Evolutionary conservation across 148 eudicot genomes (phyloP).

Genomic region (Camellia japonica): DNA sequence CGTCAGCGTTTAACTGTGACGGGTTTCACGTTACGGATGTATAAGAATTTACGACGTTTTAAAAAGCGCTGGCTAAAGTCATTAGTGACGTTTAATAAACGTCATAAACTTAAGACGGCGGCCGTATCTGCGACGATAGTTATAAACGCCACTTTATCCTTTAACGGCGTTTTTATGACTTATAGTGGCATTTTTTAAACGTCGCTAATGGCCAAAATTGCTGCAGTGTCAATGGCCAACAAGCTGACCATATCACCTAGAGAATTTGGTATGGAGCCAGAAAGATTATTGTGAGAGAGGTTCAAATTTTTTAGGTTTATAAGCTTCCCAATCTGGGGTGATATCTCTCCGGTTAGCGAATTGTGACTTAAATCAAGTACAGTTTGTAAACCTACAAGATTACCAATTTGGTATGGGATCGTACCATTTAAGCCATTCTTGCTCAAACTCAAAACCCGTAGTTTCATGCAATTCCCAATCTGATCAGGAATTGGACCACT

Average conservation of each 20-base stretch:
- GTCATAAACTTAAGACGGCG: too few relatives aligned
- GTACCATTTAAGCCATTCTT: conserved; percentile 13
- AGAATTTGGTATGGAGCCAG: conserved; percentile 27
- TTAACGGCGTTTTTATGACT: too few relatives aligned
- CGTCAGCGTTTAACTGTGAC: too few relatives aligned
- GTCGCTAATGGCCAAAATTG: too few relatives aligned
- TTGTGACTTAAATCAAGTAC: conserved; percentile 32
- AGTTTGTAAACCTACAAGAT: conserved; percentile 4
- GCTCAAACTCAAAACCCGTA: conserved; percentile 25
- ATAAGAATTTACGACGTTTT: too few relatives aligned
- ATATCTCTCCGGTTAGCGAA: conserved; percentile 20
- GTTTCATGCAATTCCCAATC: conserved; percentile 1
- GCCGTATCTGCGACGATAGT: too few relatives aligned
- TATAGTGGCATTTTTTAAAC: too few relatives aligned
- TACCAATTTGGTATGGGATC: conserved; percentile 13
- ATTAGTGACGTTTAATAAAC: too few relatives aligned
- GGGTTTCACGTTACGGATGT: too few relatives aligned
- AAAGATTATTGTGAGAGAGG: conserved; percentile 31
- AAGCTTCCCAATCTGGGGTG: conserved; percentile 16
- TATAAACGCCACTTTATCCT: too few relatives aligned
- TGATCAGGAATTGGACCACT: conserved; percentile 21
- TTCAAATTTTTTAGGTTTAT: conserved; percentile 21
- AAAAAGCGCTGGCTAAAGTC: too few relatives aligned
- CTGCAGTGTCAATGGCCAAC: not conserved
- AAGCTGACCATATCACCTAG: conserved; percentile 23